phyloP scores from a whole-genome alignment of 1,284 basidiomycete species.

The Laetiporus sulphureus region DNA sequence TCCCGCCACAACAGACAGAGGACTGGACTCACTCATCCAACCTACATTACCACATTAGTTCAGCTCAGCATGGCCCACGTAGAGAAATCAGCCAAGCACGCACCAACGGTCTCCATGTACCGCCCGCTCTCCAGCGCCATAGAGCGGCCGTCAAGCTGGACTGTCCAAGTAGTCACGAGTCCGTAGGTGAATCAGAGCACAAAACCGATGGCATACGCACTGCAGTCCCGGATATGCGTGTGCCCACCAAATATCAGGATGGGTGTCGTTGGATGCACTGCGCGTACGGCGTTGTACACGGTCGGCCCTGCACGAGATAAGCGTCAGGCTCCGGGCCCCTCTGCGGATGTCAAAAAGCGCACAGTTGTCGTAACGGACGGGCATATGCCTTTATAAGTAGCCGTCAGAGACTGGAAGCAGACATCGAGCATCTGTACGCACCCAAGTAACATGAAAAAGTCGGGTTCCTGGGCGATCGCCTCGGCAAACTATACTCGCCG shows the following conservation, averaged over 20 bases:
- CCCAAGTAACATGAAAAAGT: slow-evolving; percentile 74
- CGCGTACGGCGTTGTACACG: slow-evolving; percentile 70
- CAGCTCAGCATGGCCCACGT: not conserved
- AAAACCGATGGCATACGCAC: slow-evolving; percentile 28
- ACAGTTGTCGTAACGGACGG: slow-evolving; percentile 58
- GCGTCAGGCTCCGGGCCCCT: slow-evolving; percentile 5
- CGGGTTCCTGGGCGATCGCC: slow-evolving; percentile 74
- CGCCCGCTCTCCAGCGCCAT: slow-evolving; percentile 77
- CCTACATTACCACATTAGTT: not conserved
- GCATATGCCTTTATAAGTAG: slow-evolving; percentile 53
- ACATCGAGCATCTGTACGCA: slow-evolving; percentile 23
- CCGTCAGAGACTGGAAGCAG: not conserved
- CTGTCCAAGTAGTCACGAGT: slow-evolving; percentile 17
- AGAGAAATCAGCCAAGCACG: slow-evolving; percentile 9
- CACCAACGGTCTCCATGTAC: slow-evolving; percentile 84
- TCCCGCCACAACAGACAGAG: not conserved
- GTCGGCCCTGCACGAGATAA: slow-evolving; percentile 43
- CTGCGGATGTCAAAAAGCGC: slow-evolving; percentile 4
- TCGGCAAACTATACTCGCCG: slow-evolving; percentile 52
- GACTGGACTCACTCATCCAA: slow-evolving; percentile 41
- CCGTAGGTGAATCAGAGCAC: not conserved
- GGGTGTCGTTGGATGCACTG: slow-evolving; percentile 65
- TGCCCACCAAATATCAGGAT: slow-evolving; percentile 81
- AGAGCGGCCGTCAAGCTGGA: slow-evolving; percentile 54
- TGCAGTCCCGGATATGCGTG: slow-evolving; percentile 74